A percentile compares a stretch with the other conserved stretches of the same genome.
phyloP scores from a whole-genome alignment of 306 rosid species.

The Prunus mongolica region DNA sequence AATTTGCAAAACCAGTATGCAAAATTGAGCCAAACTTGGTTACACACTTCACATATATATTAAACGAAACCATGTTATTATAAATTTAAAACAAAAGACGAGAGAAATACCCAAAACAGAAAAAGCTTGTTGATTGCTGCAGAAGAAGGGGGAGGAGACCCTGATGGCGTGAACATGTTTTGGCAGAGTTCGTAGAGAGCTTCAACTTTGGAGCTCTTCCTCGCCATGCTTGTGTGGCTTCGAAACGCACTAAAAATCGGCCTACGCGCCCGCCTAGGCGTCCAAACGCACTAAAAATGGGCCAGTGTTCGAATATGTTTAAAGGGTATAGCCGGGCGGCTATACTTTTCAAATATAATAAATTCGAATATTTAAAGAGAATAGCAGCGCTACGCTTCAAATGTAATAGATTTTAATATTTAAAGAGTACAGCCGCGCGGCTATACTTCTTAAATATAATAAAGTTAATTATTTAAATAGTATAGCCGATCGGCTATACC shows the following conservation, averaged over 20 bases:
- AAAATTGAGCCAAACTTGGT: not conserved
- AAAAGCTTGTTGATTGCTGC: slow-evolving; percentile 47
- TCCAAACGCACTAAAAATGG: too few species aligned
- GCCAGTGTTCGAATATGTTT: too few species aligned
- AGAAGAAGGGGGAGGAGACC: slow-evolving; percentile 42
- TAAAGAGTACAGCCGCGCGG: too few species aligned
- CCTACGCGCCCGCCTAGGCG: too few species aligned
- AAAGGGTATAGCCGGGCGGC: accelerated
- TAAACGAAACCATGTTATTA: not conserved
- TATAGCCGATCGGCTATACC: too few species aligned
- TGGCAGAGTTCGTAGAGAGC: slow-evolving; percentile 67
- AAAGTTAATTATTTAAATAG: too few species aligned
- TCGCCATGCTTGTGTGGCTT: slow-evolving; percentile 45
- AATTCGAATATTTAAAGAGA: too few species aligned
- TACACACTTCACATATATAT: not conserved
- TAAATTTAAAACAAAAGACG: not conserved
- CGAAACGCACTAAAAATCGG: slow-evolving; percentile 19
- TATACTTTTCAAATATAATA: too few species aligned
- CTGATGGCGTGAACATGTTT: slow-evolving; percentile 46
- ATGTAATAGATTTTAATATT: too few species aligned
- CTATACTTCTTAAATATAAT: too few species aligned
- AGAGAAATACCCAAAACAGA: slow-evolving; percentile 61
- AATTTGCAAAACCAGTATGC: slow-evolving; percentile 8
- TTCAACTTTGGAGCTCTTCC: slow-evolving; percentile 57
- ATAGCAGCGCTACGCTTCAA: too few species aligned